A percentile compares a stretch with the other conserved stretches of the same genome.
Evolutionary conservation across 2,329 filamentous ascomycete species (phyloP).

Genomic region (Clonostachys solani): DNA sequence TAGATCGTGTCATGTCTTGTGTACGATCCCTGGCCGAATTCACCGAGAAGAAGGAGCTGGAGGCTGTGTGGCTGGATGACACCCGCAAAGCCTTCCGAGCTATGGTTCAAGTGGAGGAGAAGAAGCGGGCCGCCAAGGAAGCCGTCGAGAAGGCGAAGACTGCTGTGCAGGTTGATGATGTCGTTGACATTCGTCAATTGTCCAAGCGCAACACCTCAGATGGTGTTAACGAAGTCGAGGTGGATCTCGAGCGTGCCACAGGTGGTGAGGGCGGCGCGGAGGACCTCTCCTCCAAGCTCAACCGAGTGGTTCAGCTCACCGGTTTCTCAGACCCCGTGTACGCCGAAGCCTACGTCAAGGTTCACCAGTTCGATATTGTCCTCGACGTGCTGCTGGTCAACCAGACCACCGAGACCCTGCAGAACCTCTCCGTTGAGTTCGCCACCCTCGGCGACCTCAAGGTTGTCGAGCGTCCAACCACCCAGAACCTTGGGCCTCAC

Average conservation of each 20-base stretch:
- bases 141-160: slow-evolving; percentile 90
- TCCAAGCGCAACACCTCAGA: slow-evolving; percentile 85
- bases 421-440: slow-evolving; percentile 96
- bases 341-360: slow-evolving; percentile 97
- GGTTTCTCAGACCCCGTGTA: slow-evolving; percentile 98
- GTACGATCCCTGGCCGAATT: slow-evolving; percentile 91
- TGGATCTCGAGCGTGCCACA: slow-evolving; percentile 90
- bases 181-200: slow-evolving; percentile 87
- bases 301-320: slow-evolving; percentile 92
- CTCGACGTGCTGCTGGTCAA: slow-evolving; percentile 95
- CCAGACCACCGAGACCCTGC: slow-evolving; percentile 92
- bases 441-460: slow-evolving; percentile 97
- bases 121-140: slow-evolving; percentile 94
- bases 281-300: slow-evolving; percentile 89
- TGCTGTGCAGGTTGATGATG: slow-evolving; percentile 92
- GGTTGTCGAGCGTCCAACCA: slow-evolving; percentile 93
- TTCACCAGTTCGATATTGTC: slow-evolving; percentile 98
- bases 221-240: slow-evolving; percentile 78
- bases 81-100: slow-evolving; percentile 93
- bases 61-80: slow-evolving; percentile 89
- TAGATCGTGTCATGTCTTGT: slow-evolving; percentile 98
- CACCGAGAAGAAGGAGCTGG: slow-evolving; percentile 81
- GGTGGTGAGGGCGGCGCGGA: slow-evolving; percentile 81
- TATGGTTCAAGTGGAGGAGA: slow-evolving; percentile 97
- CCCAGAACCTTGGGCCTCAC: slow-evolving; percentile 90